Evolutionary conservation across 768 basidiomycete genomes (phyloP).

Genomic region (Chalciporus pseudorubinellus): DNA sequence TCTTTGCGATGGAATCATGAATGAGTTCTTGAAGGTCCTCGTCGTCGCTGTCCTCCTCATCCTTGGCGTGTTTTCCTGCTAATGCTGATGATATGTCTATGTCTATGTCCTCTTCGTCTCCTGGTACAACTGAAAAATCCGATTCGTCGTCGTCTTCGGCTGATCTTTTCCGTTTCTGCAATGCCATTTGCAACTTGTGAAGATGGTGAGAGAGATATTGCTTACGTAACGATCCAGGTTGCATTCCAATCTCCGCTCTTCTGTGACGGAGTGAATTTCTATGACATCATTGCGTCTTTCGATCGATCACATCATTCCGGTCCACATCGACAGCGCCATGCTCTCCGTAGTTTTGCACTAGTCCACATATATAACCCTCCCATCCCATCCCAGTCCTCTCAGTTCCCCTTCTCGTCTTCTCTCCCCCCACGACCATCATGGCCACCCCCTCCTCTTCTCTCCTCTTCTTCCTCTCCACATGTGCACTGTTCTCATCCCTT

Average conservation of each 20-base stretch:
- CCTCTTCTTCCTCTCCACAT: slow-evolving; percentile 13
- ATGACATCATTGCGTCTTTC: neutral
- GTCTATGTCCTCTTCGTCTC: slow-evolving; percentile 47
- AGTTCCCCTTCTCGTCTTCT: neutral
- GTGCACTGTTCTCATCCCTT: slow-evolving; percentile 27
- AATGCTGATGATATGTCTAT: slow-evolving; percentile 67
- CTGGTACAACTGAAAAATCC: slow-evolving; percentile 11
- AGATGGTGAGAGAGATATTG: neutral
- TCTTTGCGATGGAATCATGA: slow-evolving; percentile 63
- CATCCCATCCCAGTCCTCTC: no score
- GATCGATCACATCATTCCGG: neutral
- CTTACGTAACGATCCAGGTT: neutral
- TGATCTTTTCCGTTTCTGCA: slow-evolving; percentile 32
- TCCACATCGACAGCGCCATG: neutral
- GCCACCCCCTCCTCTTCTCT: slow-evolving; percentile 6
- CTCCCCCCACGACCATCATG: slow-evolving; percentile 18
- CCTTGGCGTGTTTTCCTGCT: slow-evolving; percentile 39
- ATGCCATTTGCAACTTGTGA: slow-evolving; percentile 28
- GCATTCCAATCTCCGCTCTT: neutral
- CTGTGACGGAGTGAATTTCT: neutral
- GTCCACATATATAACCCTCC: slow-evolving; percentile 17
- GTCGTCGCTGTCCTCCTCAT: slow-evolving; percentile 38
- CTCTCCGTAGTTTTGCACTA: neutral
- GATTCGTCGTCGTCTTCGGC: slow-evolving; percentile 9
- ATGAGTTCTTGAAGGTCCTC: slow-evolving; percentile 66